These are phyloP conservation scores for Thraustotheca clavata DNA, from an alignment of 352 stramenopile species.

Conservation along the genomic window DNA sequence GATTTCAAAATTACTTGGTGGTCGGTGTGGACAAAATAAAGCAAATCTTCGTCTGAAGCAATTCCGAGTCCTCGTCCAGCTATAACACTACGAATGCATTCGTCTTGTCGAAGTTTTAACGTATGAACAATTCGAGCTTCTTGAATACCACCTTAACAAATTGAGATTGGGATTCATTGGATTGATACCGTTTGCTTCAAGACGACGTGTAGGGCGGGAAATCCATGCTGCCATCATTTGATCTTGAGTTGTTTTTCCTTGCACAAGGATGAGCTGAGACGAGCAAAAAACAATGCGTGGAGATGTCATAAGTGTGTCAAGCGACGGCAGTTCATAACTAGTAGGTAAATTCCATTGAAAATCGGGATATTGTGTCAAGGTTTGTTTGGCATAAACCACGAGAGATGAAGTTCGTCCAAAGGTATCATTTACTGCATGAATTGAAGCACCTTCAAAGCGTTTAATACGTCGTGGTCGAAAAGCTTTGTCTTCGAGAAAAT, in stretches of 20 bases:
- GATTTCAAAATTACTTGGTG: constrained; percentile 28
- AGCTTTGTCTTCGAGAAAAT: constrained; percentile 77
- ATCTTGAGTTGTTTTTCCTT: constrained; percentile 33
- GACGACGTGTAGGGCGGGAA: constrained; percentile 66
- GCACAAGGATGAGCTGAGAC: constrained; percentile 73
- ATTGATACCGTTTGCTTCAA: too few species aligned
- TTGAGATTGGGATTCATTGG: too few species aligned
- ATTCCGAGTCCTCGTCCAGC: constrained; percentile 20
- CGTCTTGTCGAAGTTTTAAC: constrained; percentile 44
- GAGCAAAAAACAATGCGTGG: constrained; percentile 73
- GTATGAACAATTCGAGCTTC: constrained; percentile 71
- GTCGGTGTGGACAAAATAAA: constrained; percentile 75
- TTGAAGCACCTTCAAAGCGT: constrained; percentile 49
- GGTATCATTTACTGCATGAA: constrained; percentile 69
- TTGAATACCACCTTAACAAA: too few species aligned
- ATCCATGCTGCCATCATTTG: constrained; percentile 63
- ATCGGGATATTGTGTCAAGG: constrained; percentile 61
- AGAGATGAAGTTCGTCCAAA: constrained; percentile 61
- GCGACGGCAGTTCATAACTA: constrained; percentile 52
- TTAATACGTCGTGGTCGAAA: constrained; percentile 81
- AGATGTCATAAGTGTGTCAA: constrained; percentile 33
- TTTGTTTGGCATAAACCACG: constrained; percentile 47
- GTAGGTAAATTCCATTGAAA: constrained; percentile 68
- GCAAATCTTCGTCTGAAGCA: constrained; percentile 40
- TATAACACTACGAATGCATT: neutral